phyloP scores from a whole-genome alignment of 495 filamentous ascomycete genomes.

The Daldinia vernicosa region DNA sequence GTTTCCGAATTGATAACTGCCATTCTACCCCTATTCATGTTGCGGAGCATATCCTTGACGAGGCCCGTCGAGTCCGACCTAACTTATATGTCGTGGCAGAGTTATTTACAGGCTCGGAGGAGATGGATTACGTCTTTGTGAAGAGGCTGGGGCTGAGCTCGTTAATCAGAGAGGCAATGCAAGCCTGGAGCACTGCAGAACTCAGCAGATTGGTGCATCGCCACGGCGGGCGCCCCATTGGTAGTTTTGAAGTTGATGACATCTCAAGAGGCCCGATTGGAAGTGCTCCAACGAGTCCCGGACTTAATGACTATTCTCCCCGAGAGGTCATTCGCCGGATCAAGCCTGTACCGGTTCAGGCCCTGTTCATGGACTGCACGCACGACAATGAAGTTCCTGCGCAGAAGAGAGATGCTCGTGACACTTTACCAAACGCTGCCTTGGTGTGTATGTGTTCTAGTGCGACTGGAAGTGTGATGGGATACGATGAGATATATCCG shows the following conservation, averaged over 20 bases:
- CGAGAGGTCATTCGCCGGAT: constrained; percentile 75
- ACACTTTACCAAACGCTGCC: constrained; percentile 95
- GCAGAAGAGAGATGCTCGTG: constrained; percentile 92
- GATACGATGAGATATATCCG: constrained; percentile 98
- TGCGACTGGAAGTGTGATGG: constrained; percentile 94
- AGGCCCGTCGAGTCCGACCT: constrained; percentile 86
- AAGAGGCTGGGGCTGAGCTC: constrained; percentile 89
- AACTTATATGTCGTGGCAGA: constrained; percentile 94
- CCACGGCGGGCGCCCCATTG: constrained; percentile 93
- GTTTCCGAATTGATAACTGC: constrained; percentile 97
- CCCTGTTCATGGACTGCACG: constrained; percentile 98
- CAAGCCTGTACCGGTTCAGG: constrained; percentile 83
- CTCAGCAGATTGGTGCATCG: constrained; percentile 91
- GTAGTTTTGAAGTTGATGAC: constrained; percentile 89
- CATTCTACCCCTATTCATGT: constrained; percentile 96
- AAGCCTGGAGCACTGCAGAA: constrained; percentile 94
- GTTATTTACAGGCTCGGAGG: constrained; percentile 94
- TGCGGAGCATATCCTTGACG: constrained; percentile 91
- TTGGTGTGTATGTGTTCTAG: constrained; percentile 95
- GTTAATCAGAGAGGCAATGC: constrained; percentile 96
- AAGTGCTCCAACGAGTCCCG: constrained; percentile 43
- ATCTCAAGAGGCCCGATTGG: constrained; percentile 44
- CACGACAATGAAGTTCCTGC: constrained; percentile 98
- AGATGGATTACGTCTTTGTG: constrained; percentile 95
- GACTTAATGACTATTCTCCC: constrained; percentile 35